Conservation (phyloP, 140 eudicot genomes). For the Oenanthe javanica region DNA sequence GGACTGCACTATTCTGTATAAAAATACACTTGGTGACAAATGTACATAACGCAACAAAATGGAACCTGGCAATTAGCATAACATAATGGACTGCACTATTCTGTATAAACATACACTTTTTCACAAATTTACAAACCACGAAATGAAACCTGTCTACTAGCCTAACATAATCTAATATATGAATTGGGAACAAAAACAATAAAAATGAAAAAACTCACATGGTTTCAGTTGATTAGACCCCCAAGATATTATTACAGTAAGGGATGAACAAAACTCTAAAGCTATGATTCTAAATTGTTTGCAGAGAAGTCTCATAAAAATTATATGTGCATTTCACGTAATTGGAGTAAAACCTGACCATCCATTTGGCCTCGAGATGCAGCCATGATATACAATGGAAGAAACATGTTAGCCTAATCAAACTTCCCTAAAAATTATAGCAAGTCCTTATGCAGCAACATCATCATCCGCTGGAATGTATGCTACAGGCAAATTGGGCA, state of each 20-base stretch:
- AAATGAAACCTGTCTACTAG: background rate
- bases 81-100: background rate
- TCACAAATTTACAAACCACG: background rate
- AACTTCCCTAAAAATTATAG: slow-evolving; percentile 2
- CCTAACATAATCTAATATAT: background rate
- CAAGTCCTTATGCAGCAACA: slow-evolving; percentile 11
- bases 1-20: too few species aligned
- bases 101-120: background rate
- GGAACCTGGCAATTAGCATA: too few species aligned
- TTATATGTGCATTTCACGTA: too few species aligned
- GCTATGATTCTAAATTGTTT: too few species aligned
- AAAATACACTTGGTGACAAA: too few species aligned
- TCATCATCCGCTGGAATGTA: slow-evolving; percentile 5
- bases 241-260: too few species aligned
- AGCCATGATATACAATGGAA: slow-evolving; percentile 6
- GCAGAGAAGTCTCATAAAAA: too few species aligned
- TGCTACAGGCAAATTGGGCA: background rate
- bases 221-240: background rate
- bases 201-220: background rate
- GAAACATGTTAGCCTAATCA: slow-evolving; percentile 13
- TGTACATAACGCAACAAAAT: too few species aligned
- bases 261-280: too few species aligned
- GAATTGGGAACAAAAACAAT: background rate
- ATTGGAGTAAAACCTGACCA: background rate
- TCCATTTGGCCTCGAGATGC: background rate